phyloP scores from a whole-genome alignment of 1,284 basidiomycete species.

The Hymenochaete sp. region DNA sequence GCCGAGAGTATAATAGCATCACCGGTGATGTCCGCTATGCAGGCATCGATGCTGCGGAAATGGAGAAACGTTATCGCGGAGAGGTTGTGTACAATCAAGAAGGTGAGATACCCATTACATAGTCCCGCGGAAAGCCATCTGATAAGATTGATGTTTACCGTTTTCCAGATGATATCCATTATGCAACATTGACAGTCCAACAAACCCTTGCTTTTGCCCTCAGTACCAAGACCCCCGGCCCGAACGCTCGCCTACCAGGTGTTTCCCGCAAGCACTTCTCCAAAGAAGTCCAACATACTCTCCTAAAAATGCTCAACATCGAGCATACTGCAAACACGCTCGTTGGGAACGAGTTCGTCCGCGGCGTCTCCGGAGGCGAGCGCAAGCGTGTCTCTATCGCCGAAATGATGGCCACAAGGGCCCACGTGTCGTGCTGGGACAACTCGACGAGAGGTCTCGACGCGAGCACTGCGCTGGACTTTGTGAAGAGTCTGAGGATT shows the following conservation, averaged over 20 bases:
- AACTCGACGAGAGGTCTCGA: constrained; percentile 83
- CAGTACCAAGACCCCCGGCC: constrained; percentile 59
- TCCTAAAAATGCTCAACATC: constrained; percentile 77
- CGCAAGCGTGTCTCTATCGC: constrained; percentile 82
- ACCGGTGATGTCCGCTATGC: constrained; percentile 67
- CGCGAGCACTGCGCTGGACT: constrained; percentile 79
- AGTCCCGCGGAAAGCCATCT: constrained; percentile 2
- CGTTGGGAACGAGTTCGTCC: constrained; percentile 78
- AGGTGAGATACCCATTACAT: constrained; percentile 32
- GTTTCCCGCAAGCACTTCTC: constrained; percentile 53
- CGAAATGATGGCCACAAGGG: constrained; percentile 76
- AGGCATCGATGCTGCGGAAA: constrained; percentile 57
- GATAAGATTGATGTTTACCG: neutral
- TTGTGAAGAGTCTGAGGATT: constrained; percentile 61
- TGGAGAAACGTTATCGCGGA: constrained; percentile 64
- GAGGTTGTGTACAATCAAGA: constrained; percentile 83
- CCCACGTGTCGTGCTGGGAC: constrained; percentile 75
- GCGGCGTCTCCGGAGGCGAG: constrained; percentile 83
- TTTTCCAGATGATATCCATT: constrained; percentile 59
- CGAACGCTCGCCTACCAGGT: constrained; percentile 61
- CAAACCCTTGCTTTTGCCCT: constrained; percentile 64
- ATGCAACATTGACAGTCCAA: constrained; percentile 68
- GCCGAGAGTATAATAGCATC: constrained; percentile 50
- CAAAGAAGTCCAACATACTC: constrained; percentile 46
- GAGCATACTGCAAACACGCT: constrained; percentile 67